Evolutionary conservation across 139 green algal species (phyloP).

Genomic region (Tetraselmis chui): DNA sequence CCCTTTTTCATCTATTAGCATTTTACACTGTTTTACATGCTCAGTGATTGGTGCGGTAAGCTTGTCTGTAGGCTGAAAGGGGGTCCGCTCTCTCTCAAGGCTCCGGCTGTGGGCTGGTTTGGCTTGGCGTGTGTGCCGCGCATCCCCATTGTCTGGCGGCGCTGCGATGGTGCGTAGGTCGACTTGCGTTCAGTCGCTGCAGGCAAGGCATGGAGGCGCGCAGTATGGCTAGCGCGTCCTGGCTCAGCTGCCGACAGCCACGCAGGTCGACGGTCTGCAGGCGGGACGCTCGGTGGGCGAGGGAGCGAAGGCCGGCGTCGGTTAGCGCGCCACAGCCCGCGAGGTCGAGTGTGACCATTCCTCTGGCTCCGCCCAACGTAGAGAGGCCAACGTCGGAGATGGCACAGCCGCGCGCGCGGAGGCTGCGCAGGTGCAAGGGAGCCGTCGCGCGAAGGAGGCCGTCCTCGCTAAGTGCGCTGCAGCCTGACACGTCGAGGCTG

Average conservation of each 20-base stretch:
- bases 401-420: background rate
- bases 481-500: background rate
- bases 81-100: no score
- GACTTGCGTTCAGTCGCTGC: background rate
- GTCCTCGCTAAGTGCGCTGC: background rate
- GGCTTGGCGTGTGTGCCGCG: no score
- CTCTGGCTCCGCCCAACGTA: background rate
- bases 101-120: no score
- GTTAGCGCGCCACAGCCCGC: background rate
- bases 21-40: no score
- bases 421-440: background rate
- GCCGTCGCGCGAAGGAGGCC: background rate
- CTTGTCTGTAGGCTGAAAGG: no score
- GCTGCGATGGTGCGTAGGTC: background rate
- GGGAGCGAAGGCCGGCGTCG: background rate
- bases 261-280: background rate
- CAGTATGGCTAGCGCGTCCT: background rate
- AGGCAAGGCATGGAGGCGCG: background rate
- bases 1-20: no score
- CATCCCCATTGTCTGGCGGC: background rate
- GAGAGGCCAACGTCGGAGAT: background rate
- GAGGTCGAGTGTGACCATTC: background rate
- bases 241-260: background rate
- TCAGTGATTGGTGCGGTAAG: no score
- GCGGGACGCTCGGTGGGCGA: background rate